These are phyloP conservation scores for Clarireedia paspali DNA, from an alignment of 2,329 filamentous ascomycete species.

Conservation along the genomic window DNA sequence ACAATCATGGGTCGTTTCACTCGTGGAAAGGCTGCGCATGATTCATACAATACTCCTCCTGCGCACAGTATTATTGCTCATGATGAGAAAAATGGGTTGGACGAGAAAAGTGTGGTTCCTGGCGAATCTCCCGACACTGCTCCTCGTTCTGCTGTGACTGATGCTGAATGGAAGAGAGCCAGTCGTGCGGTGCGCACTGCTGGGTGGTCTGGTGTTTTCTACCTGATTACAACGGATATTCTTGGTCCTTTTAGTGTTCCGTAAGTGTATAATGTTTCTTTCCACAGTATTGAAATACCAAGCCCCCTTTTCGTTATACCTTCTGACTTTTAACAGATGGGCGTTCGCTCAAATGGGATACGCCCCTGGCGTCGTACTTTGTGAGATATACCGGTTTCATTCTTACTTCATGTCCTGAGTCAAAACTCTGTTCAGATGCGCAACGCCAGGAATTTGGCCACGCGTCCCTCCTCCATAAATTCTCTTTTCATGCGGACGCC, in stretches of 20 bases:
- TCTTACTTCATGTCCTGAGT: no score
- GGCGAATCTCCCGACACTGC: background rate
- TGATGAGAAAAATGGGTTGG: background rate
- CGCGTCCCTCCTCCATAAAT: no score
- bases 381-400: no score
- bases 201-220: conserved; percentile 19
- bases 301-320: no score
- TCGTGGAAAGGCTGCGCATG: background rate
- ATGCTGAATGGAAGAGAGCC: conserved; percentile 21
- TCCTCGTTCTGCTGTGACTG: conserved; percentile 2
- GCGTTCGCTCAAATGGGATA: conserved; percentile 18
- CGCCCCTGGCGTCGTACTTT: conserved; percentile 11
- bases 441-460: no score
- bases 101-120: background rate
- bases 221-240: conserved; percentile 23
- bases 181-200: conserved; percentile 19
- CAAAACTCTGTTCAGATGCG: no score
- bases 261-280: background rate
- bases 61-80: background rate
- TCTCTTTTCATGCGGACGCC: no score
- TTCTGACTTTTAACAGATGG: background rate
- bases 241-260: conserved; percentile 20
- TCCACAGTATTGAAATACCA: no score
- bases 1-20: background rate
- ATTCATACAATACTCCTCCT: background rate